Evolutionary conservation across 345 rosid genomes (phyloP), one percentile per base, ranked within the genome.

Genomic region (Toxicodendron radicans): DNA sequence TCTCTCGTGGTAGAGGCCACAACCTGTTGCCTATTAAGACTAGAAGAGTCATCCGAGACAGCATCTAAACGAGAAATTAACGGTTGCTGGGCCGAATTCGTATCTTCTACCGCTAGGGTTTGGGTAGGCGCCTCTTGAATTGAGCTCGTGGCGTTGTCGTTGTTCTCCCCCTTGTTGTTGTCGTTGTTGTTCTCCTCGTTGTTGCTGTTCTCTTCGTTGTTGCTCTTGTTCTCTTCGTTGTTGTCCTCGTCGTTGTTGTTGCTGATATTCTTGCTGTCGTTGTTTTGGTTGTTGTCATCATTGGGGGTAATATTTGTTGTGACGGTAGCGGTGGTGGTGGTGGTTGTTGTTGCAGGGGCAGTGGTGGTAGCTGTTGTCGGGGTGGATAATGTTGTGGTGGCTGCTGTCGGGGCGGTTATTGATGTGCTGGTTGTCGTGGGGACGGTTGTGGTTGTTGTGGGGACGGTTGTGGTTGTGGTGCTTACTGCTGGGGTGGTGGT

Each of bases 1-100:
- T 80, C 87, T 53, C 51, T 73, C 32, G 38, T 48, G 27, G 69
- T 72, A 0, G 81, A 59, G 0, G 69, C 74, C 4, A 58, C 70
- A n/a, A 46, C 73, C 21, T 79, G 80, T 79, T 70, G 84, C 76
- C 73, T 64, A 53, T 81, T 73, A 71, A 70, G 85, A 52, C 75
- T 71, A 2, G 83, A 73, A 69, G 84, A 78, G 77, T 83, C 85
- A 77, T 82, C 89, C 0, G 88, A 81, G 33, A 53, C 72, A 21
- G 49, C 84, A 38, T 71, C 78, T 2, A 56, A 54, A 33, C 48
- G 79, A 27, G 78, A 69, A 77, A 69, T 64, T 9, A 80, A 66
- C 33, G 49, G 88, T 58, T 85, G 87, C 69, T 71, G 81, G 23
- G 71, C 80, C 3, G 76, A 70, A 75, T 74, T 65, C 10, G 77